phyloP scores from a whole-genome alignment of 495 filamentous ascomycete genomes.

The Penicillium paradoxum region DNA sequence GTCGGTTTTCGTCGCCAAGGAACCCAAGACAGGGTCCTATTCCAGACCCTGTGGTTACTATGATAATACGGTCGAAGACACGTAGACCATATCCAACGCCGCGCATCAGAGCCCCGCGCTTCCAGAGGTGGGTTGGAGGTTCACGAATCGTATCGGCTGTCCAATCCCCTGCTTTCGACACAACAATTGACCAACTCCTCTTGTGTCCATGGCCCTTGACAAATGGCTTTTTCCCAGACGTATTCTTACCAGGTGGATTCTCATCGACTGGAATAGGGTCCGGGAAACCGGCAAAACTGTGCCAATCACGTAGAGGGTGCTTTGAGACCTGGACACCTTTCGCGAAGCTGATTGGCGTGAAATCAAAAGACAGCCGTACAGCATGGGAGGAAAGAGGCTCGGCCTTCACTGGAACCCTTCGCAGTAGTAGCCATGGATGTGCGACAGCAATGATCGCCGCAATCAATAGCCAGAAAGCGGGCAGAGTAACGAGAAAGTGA shows the following conservation, averaged over 20 bases:
- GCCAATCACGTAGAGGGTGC: constrained; percentile 59
- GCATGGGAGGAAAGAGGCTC: constrained; percentile 64
- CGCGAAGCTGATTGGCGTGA: constrained; percentile 30
- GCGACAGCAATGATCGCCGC: constrained; percentile 54
- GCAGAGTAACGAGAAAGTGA: constrained; percentile 43
- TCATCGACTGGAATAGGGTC: constrained; percentile 15
- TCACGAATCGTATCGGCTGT: constrained; percentile 54
- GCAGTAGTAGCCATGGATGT: constrained; percentile 65
- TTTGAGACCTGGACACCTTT: constrained; percentile 31
- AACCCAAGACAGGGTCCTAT: constrained; percentile 54
- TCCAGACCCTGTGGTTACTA: constrained; percentile 70
- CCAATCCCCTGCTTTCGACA: constrained; percentile 75
- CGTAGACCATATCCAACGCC: constrained; percentile 62
- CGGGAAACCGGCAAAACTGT: constrained; percentile 67
- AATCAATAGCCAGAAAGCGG: constrained; percentile 66
- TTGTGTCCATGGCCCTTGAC: constrained; percentile 10
- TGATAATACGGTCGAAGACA: constrained; percentile 57
- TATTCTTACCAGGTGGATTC: background rate
- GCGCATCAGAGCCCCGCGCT: constrained; percentile 43
- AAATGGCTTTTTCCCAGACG: background rate
- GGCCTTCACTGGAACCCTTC: constrained; percentile 51
- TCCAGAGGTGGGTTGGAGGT: constrained; percentile 40
- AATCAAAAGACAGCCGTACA: constrained; percentile 61
- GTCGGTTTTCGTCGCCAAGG: constrained; percentile 27
- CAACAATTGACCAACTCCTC: constrained; percentile 31